phyloP scores from a whole-genome alignment of 108 stramenopile genomes.

The Cyclostephanos tholiformis region DNA sequence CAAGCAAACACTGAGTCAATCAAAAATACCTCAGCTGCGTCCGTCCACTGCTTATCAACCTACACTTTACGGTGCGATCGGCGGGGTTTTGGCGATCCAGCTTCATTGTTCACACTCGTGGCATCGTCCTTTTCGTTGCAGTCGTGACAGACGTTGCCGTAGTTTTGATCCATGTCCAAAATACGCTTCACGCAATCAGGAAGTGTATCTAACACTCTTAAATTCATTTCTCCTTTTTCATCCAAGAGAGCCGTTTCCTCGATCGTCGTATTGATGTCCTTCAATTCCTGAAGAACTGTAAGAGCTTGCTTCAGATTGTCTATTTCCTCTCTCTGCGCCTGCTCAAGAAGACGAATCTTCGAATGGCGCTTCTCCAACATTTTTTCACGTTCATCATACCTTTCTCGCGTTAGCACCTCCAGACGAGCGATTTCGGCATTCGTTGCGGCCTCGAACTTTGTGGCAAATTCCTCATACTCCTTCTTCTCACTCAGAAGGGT shows the following conservation, averaged over 20 bases:
- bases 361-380: constrained; percentile 40
- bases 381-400: constrained; percentile 27
- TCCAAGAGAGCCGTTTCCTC: constrained; percentile 27
- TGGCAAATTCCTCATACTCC: constrained; percentile 26
- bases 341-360: constrained; percentile 35
- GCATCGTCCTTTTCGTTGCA: constrained; percentile 21
- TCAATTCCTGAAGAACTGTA: constrained; percentile 17
- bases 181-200: constrained; percentile 15
- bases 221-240: constrained; percentile 16
- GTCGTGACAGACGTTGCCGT: background rate
- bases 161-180: background rate
- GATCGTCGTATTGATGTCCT: constrained; percentile 25
- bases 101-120: constrained; percentile 17
- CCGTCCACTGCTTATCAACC: background rate
- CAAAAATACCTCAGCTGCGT: background rate
- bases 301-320: constrained; percentile 19
- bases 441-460: constrained; percentile 42
- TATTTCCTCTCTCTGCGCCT: constrained; percentile 22
- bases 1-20: background rate
- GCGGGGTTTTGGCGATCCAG: constrained; percentile 6
- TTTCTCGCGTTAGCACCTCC: constrained; percentile 37
- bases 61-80: background rate
- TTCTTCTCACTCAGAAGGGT: constrained; percentile 13
- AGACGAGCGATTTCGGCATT: constrained; percentile 35
- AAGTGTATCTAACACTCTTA: background rate